Evolutionary conservation across 108 stramenopile species (phyloP).

Genomic region (Parmales sp.): DNA sequence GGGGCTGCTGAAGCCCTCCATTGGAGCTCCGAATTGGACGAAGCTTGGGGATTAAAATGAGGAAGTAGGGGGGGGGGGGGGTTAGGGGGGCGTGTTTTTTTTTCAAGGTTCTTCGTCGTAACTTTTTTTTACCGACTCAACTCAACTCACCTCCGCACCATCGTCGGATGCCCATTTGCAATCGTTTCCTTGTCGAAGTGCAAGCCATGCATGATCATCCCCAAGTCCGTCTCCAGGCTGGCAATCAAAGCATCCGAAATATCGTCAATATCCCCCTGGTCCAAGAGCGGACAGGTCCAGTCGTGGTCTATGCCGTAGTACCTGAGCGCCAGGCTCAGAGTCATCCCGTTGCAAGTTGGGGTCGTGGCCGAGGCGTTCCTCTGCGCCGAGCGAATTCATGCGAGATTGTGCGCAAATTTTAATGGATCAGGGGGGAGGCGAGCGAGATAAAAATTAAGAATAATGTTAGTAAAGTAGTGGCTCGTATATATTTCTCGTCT

Average conservation of each 20-base stretch:
- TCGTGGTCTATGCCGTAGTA: not conserved
- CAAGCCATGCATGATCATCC: not conserved
- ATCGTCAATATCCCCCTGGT: not conserved
- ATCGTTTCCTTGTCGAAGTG: slow-evolving; percentile 3
- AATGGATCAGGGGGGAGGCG: too few species aligned
- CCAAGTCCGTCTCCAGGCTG: not conserved
- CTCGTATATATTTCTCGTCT: too few species aligned
- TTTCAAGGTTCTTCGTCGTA: too few species aligned
- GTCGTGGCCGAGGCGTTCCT: too few species aligned
- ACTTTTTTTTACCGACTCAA: too few species aligned
- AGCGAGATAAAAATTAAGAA: too few species aligned
- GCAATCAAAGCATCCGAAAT: not conserved
- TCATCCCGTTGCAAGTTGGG: not conserved
- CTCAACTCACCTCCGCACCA: not conserved
- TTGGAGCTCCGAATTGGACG: slow-evolving; percentile 2
- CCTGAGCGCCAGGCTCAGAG: not conserved
- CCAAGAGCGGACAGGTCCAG: not conserved
- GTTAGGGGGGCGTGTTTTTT: too few species aligned
- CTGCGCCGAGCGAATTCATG: too few species aligned
- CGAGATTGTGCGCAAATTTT: too few species aligned
- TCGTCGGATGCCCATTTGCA: not conserved
- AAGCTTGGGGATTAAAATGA: too few species aligned
- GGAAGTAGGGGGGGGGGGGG: too few species aligned
- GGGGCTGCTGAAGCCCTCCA: slow-evolving; percentile 14
- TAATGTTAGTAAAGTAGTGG: too few species aligned